Percentiles rank a stretch among this genome's conserved stretches.
Conservation (phyloP, 257 asterid genomes). For the Penstemon newberryi region DNA sequence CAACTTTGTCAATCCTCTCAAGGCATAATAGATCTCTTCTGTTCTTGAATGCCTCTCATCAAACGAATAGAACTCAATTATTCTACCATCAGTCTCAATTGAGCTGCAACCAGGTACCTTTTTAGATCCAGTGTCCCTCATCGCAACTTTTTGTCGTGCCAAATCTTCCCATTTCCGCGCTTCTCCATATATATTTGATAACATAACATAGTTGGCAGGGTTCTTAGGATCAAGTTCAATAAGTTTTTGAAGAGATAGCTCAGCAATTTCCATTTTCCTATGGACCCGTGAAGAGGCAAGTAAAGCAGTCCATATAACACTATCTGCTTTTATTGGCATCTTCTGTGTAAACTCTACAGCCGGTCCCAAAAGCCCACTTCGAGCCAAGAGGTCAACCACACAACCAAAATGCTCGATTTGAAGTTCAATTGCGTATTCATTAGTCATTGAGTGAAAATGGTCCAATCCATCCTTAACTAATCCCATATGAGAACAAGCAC, state of each 20-base stretch:
- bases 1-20: conserved; percentile 57
- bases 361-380: conserved; percentile 66
- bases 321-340: conserved; percentile 70
- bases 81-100: conserved; percentile 54
- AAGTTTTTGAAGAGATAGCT: conserved; percentile 60
- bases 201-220: conserved; percentile 75
- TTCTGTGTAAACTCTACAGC: conserved; percentile 66
- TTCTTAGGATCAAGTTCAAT: conserved; percentile 65
- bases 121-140: conserved; percentile 61
- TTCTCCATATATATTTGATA: conserved; percentile 73
- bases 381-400: conserved; percentile 72
- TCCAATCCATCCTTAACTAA: conserved; percentile 58
- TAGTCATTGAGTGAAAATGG: conserved; percentile 56
- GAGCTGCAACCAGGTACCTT: conserved; percentile 79
- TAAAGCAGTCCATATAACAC: conserved; percentile 70
- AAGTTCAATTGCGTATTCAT: conserved; percentile 47
- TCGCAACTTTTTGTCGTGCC: conserved; percentile 62
- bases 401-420: conserved; percentile 84
- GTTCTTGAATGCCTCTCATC: conserved; percentile 68
- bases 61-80: conserved; percentile 59
- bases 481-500: conserved; percentile 90
- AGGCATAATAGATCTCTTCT: conserved; percentile 53
- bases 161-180: conserved; percentile 69
- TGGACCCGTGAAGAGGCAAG: conserved; percentile 73
- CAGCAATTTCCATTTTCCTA: conserved; percentile 63